These are phyloP conservation scores for Saccharomyces paradoxus DNA, from an alignment of 805 yeast species.

Conservation along the genomic window DNA sequence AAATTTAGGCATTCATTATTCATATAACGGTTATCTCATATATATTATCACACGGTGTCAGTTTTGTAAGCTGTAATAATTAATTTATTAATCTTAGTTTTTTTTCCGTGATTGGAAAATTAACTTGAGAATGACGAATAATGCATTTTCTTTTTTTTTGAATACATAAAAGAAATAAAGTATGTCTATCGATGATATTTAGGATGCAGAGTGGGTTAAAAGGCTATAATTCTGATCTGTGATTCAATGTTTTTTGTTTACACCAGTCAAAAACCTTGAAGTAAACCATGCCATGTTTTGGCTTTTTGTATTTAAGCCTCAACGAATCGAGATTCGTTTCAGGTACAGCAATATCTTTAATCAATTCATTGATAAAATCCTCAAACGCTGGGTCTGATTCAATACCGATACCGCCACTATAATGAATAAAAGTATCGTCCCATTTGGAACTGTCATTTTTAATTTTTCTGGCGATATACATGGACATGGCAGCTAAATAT, in stretches of 20 bases:
- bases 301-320: conserved; percentile 17
- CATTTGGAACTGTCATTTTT: conserved; percentile 24
- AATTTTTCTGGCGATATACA: conserved; percentile 69
- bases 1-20: background rate
- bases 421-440: conserved; percentile 18
- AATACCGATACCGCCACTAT: conserved; percentile 22
- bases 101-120: background rate
- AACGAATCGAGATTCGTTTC: conserved; percentile 25
- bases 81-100: background rate
- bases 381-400: conserved; percentile 13
- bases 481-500: conserved; percentile 72
- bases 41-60: background rate
- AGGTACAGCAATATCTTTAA: conserved; percentile 26
- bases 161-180: background rate
- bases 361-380: conserved; percentile 13
- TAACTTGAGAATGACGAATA: background rate
- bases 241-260: conserved; percentile 1
- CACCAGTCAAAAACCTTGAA: conserved; percentile 15
- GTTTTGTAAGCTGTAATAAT: background rate
- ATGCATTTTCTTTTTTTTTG: background rate
- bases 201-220: background rate
- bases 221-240: background rate
- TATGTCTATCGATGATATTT: background rate
- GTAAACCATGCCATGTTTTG: conserved; percentile 15
- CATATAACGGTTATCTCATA: background rate